Percentiles rank a stretch among this genome's conserved stretches.
phyloP scores from a whole-genome alignment of 805 yeast species.

The Sporopachydermia quercuum region DNA sequence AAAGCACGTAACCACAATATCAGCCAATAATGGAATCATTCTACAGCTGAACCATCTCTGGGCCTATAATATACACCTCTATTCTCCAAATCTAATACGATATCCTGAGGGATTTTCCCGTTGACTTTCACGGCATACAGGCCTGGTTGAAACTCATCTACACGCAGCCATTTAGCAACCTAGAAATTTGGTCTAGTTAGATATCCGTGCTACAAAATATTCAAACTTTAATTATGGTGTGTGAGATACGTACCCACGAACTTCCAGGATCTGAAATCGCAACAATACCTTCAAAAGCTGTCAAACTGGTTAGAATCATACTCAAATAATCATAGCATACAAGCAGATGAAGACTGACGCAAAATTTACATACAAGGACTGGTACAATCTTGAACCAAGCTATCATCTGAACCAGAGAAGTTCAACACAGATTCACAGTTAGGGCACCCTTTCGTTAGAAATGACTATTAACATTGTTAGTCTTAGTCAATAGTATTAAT shows the following conservation, averaged over 20 bases:
- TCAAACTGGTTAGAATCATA: not conserved
- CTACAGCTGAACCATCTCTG: conserved; percentile 51
- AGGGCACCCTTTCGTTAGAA: conserved; percentile 83
- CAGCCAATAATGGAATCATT: too few relatives aligned
- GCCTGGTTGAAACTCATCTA: conserved; percentile 79
- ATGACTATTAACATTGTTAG: too few relatives aligned
- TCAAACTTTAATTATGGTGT: not conserved
- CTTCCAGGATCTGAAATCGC: conserved; percentile 74
- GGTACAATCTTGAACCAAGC: conserved; percentile 78
- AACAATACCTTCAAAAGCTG: conserved; percentile 80
- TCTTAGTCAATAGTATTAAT: too few relatives aligned
- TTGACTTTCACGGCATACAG: conserved; percentile 86
- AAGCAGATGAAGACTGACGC: too few relatives aligned
- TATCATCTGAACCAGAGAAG: conserved; percentile 63
- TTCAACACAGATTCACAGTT: conserved; percentile 86
- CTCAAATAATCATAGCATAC: too few relatives aligned
- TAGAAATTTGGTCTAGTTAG: conserved; percentile 3
- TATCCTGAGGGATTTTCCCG: conserved; percentile 83
- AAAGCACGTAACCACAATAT: too few relatives aligned
- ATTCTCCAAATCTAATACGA: conserved; percentile 52
- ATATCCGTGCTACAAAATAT: not conserved
- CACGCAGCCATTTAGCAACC: conserved; percentile 84
- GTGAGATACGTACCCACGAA: conserved; percentile 55
- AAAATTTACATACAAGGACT: conserved; percentile 44
- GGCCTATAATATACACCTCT: conserved; percentile 83